These are phyloP conservation scores for Naganishia albida DNA, from an alignment of 1,284 basidiomycete genomes.

Conservation along the genomic window DNA sequence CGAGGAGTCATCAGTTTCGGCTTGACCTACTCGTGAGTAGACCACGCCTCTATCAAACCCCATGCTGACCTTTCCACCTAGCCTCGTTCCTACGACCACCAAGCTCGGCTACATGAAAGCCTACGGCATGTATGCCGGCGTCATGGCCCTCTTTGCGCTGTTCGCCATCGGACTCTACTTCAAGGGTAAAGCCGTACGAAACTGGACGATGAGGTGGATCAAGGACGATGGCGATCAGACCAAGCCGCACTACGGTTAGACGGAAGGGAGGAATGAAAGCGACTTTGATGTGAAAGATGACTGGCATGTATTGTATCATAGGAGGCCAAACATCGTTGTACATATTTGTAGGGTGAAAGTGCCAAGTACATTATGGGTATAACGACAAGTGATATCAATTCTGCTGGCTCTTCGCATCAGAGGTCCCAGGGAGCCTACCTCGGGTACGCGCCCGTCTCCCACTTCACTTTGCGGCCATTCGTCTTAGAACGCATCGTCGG, in stretches of 20 bases:
- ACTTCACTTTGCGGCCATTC: too few relatives aligned
- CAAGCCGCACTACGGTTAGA: slow-evolving; percentile 22
- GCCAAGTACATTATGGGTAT: too few relatives aligned
- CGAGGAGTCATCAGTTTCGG: slow-evolving; percentile 25
- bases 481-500: too few relatives aligned
- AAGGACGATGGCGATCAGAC: slow-evolving; percentile 20
- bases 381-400: too few relatives aligned
- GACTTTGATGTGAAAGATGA: too few relatives aligned
- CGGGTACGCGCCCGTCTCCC: too few relatives aligned
- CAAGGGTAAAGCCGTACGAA: slow-evolving; percentile 23
- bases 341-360: too few relatives aligned
- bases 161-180: slow-evolving; percentile 16
- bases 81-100: slow-evolving; percentile 14
- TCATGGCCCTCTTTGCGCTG: slow-evolving; percentile 22
- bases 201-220: slow-evolving; percentile 24
- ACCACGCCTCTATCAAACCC: background rate
- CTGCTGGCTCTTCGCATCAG: too few relatives aligned
- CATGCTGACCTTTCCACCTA: background rate
- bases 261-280: background rate
- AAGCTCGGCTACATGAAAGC: slow-evolving; percentile 24
- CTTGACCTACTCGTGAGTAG: slow-evolving; percentile 19
- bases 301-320: too few relatives aligned
- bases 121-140: slow-evolving; percentile 25
- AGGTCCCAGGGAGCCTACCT: too few relatives aligned
- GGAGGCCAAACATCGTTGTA: too few relatives aligned